Conservation (phyloP, 1,284 basidiomycete species). For the Pseudozyma hubeiensis region DNA sequence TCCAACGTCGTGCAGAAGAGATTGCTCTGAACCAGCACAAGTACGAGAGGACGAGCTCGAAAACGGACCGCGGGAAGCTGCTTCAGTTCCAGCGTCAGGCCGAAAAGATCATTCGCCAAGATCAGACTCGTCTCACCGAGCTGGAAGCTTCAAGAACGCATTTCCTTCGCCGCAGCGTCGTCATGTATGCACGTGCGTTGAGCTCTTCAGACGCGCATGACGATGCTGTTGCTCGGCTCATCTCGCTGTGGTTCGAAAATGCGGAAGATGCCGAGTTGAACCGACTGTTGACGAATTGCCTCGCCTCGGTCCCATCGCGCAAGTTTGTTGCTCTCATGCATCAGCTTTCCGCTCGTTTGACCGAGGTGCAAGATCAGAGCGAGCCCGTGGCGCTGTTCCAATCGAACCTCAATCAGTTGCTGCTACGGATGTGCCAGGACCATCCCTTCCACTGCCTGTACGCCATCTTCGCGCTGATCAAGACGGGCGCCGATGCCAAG, state of each 20-base stretch:
- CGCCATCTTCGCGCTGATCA: slow-evolving; percentile 79
- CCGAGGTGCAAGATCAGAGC: slow-evolving; percentile 65
- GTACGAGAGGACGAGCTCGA: slow-evolving; percentile 38
- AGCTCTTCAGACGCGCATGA: slow-evolving; percentile 79
- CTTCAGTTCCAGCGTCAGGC: slow-evolving; percentile 45
- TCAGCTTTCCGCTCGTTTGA: slow-evolving; percentile 87
- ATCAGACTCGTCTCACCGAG: slow-evolving; percentile 41
- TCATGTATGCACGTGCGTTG: slow-evolving; percentile 85
- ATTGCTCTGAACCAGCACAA: slow-evolving; percentile 75
- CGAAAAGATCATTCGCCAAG: slow-evolving; percentile 46
- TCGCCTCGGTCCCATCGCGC: slow-evolving; percentile 80
- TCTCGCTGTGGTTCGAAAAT: slow-evolving; percentile 91
- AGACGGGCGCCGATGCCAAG: slow-evolving; percentile 46
- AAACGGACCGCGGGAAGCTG: slow-evolving; percentile 21
- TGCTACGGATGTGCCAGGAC: slow-evolving; percentile 83
- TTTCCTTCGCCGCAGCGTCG: slow-evolving; percentile 81
- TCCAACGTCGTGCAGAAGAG: slow-evolving; percentile 77
- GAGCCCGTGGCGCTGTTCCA: slow-evolving; percentile 72
- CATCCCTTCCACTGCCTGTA: slow-evolving; percentile 95
- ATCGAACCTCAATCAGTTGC: slow-evolving; percentile 75
- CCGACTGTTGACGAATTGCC: slow-evolving; percentile 72
- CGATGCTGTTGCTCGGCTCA: slow-evolving; percentile 80
- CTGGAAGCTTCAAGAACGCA: slow-evolving; percentile 65
- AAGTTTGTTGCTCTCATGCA: slow-evolving; percentile 92
- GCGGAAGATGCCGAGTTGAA: slow-evolving; percentile 76